Evolutionary conservation across 305 asterid species (phyloP).

Genomic region (Rubia tinctorum): DNA sequence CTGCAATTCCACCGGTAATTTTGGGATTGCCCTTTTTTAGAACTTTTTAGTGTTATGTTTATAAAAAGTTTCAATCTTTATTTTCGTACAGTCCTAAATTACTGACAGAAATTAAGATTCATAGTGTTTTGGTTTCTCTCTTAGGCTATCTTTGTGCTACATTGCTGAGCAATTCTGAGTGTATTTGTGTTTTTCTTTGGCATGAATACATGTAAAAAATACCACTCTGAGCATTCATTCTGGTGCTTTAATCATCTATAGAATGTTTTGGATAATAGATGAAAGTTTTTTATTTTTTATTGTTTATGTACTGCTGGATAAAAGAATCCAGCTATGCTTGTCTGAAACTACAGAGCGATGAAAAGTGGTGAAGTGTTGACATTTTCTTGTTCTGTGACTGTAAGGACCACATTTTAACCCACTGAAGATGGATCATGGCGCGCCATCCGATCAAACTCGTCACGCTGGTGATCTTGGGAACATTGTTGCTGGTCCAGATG

Average conservation of each 20-base stretch:
- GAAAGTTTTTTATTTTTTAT: not conserved
- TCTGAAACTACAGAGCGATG: not conserved
- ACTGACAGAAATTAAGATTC: not conserved
- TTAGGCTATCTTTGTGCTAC: not conserved
- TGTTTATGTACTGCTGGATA: not conserved
- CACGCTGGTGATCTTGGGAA: constrained; percentile 91
- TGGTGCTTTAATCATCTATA: not conserved
- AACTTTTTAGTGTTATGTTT: not conserved
- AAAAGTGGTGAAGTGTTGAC: constrained; percentile 7
- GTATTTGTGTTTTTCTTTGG: not conserved
- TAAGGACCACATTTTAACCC: constrained; percentile 95
- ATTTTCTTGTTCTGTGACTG: constrained; percentile 5
- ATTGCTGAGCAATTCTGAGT: not conserved
- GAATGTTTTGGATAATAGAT: not conserved
- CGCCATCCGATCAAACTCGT: constrained; percentile 69
- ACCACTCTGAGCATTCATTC: not conserved
- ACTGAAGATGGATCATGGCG: constrained; percentile 71
- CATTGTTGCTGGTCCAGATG: constrained; percentile 66
- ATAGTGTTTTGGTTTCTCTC: not conserved
- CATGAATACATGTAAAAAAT: not conserved
- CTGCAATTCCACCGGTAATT: constrained; percentile 76
- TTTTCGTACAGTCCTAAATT: not conserved
- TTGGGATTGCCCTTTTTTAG: not conserved
- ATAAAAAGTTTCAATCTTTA: not conserved
- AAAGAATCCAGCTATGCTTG: not conserved